Percentiles rank a stretch among this genome's conserved stretches.
Conservation (phyloP, 176 grass and related monocot species). For the Eleusine coracana region DNA sequence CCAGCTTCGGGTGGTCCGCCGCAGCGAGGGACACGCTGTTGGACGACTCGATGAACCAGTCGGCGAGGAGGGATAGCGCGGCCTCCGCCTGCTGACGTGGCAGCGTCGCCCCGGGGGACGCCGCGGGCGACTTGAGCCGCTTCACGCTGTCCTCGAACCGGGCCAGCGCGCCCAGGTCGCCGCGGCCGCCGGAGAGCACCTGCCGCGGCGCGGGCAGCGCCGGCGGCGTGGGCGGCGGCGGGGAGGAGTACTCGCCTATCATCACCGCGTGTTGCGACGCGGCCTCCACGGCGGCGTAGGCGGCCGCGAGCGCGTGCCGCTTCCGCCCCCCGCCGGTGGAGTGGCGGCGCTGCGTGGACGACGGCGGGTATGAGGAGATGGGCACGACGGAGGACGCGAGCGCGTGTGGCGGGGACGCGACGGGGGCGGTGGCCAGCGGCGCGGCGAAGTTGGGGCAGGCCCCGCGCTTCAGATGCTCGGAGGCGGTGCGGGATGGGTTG, state of each 20-base stretch:
- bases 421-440: background rate
- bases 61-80: slow-evolving; percentile 60
- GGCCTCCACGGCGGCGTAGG: slow-evolving; percentile 23
- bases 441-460: slow-evolving; percentile 73
- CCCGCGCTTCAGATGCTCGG: slow-evolving; percentile 82
- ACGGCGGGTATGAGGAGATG: slow-evolving; percentile 45
- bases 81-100: slow-evolving; percentile 59
- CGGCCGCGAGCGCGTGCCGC: slow-evolving; percentile 24
- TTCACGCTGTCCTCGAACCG: slow-evolving; percentile 79
- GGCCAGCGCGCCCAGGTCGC: slow-evolving; percentile 62
- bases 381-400: slow-evolving; percentile 38
- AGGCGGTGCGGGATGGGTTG: slow-evolving; percentile 75
- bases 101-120: slow-evolving; percentile 43
- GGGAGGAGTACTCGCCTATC: slow-evolving; percentile 34
- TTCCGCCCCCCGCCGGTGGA: slow-evolving; percentile 38
- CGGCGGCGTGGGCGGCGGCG: slow-evolving; percentile 39
- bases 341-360: slow-evolving; percentile 37
- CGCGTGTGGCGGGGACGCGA: background rate
- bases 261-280: slow-evolving; percentile 31
- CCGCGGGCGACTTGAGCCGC: slow-evolving; percentile 62
- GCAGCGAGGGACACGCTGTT: slow-evolving; percentile 58
- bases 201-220: slow-evolving; percentile 46
- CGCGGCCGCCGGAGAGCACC: slow-evolving; percentile 58
- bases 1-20: slow-evolving; percentile 72
- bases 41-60: slow-evolving; percentile 83